These are phyloP conservation scores for Populus simonii DNA, from an alignment of 345 rosid species.

Conservation along the genomic window DNA sequence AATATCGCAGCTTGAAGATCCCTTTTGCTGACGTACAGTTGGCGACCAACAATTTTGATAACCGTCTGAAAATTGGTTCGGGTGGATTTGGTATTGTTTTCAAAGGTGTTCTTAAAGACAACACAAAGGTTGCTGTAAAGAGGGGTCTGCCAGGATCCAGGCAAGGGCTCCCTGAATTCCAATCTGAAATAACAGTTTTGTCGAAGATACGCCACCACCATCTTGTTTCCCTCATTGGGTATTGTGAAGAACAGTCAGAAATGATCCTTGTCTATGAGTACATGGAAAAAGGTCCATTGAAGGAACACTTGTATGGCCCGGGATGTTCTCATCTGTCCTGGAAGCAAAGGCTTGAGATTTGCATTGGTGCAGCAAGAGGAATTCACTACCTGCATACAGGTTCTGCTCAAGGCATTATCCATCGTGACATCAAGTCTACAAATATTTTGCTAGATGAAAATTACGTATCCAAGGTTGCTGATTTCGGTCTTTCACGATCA, in stretches of 20 bases:
- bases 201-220: constrained; percentile 89
- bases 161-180: constrained; percentile 96
- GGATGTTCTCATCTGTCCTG: constrained; percentile 61
- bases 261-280: constrained; percentile 93
- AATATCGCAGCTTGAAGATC: constrained; percentile 59
- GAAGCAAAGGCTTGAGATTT: constrained; percentile 89
- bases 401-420: constrained; percentile 89
- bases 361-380: constrained; percentile 93
- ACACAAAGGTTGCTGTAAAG: constrained; percentile 80
- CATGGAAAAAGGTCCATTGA: constrained; percentile 92
- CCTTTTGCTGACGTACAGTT: constrained; percentile 66
- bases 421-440: constrained; percentile 93
- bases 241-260: constrained; percentile 90
- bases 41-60: constrained; percentile 81
- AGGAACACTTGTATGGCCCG: constrained; percentile 73
- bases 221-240: constrained; percentile 90
- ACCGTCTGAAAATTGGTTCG: constrained; percentile 61
- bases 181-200: constrained; percentile 70
- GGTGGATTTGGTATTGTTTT: constrained; percentile 97
- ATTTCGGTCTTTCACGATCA: constrained; percentile 92
- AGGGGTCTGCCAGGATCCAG: constrained; percentile 88
- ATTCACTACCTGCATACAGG: constrained; percentile 95
- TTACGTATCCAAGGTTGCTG: constrained; percentile 79
- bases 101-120: constrained; percentile 74
- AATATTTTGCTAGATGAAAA: constrained; percentile 71